Percentiles rank a stretch among this genome's conserved stretches.
Evolutionary conservation across 164 flowering plant species (phyloP).

Genomic region (Amborella trichopoda): DNA sequence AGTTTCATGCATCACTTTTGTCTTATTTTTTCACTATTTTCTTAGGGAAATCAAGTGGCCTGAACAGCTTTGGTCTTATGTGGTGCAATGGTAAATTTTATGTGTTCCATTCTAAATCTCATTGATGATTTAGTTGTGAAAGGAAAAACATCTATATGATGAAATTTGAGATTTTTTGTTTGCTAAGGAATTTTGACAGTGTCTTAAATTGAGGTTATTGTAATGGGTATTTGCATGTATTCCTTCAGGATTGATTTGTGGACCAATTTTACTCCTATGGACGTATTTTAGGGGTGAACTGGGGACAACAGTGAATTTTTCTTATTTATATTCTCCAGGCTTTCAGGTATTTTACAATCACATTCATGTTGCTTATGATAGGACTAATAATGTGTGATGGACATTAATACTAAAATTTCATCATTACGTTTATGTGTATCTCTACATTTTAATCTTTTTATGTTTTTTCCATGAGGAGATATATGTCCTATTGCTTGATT

Average conservation of each 20-base stretch:
- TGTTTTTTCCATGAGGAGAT: neutral
- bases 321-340: slow-evolving; percentile 61
- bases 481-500: neutral
- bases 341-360: slow-evolving; percentile 50
- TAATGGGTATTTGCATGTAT: too few relatives aligned
- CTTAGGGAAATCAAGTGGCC: slow-evolving; percentile 77
- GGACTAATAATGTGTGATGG: too few relatives aligned
- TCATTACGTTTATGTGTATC: neutral
- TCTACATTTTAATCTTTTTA: neutral
- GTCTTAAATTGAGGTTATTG: too few relatives aligned
- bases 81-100: slow-evolving; percentile 79
- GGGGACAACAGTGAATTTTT: slow-evolving; percentile 47
- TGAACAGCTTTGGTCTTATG: slow-evolving; percentile 89
- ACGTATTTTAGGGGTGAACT: slow-evolving; percentile 72
- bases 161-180: too few relatives aligned
- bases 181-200: too few relatives aligned
- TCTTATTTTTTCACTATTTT: slow-evolving; percentile 1
- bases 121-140: too few relatives aligned
- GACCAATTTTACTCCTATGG: slow-evolving; percentile 74
- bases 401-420: neutral
- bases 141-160: too few relatives aligned
- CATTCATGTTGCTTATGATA: too few relatives aligned
- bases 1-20: neutral
- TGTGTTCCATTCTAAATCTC: too few relatives aligned
- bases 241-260: slow-evolving; percentile 63